Conservation (phyloP, 1,284 basidiomycete species). For the Cystobasidium sp. region DNA sequence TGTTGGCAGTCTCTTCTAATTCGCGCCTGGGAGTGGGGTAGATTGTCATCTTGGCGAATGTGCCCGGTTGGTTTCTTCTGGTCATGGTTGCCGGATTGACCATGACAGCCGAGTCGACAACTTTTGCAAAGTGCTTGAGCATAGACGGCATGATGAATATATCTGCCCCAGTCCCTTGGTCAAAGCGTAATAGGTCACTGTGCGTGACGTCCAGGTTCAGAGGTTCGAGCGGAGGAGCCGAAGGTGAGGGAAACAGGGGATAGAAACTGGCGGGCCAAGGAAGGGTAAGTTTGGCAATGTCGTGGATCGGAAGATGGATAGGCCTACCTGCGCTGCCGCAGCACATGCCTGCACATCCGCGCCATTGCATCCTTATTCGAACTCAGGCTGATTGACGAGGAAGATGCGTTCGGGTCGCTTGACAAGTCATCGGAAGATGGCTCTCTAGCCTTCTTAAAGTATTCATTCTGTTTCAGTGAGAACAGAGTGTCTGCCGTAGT, state of each 20-base stretch:
- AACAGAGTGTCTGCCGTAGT: slow-evolving; percentile 85
- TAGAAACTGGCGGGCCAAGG: slow-evolving; percentile 71
- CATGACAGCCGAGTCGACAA: slow-evolving; percentile 68
- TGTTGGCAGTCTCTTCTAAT: slow-evolving; percentile 38
- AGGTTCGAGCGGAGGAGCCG: slow-evolving; percentile 64
- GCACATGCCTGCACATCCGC: slow-evolving; percentile 74
- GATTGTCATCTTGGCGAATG: slow-evolving; percentile 53
- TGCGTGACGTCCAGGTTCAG: slow-evolving; percentile 86
- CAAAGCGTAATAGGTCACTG: slow-evolving; percentile 58
- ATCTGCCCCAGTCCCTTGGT: slow-evolving; percentile 69
- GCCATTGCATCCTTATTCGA: slow-evolving; percentile 73
- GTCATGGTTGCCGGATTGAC: slow-evolving; percentile 74
- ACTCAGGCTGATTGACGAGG: slow-evolving; percentile 57
- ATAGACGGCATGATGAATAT: slow-evolving; percentile 82
- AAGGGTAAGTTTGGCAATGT: neutral
- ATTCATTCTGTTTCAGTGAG: slow-evolving; percentile 84
- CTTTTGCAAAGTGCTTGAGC: slow-evolving; percentile 63
- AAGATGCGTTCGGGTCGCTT: slow-evolving; percentile 52
- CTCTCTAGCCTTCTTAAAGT: slow-evolving; percentile 67
- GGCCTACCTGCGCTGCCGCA: slow-evolving; percentile 80
- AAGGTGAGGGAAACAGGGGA: slow-evolving; percentile 86
- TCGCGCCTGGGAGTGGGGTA: slow-evolving; percentile 51
- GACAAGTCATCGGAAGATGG: slow-evolving; percentile 60
- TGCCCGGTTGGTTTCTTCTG: slow-evolving; percentile 64
- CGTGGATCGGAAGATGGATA: neutral